A percentile compares a stretch with the other conserved stretches of the same genome.
Evolutionary conservation across 148 eudicot genomes (phyloP).

Genomic region (Diospyros kaki): DNA sequence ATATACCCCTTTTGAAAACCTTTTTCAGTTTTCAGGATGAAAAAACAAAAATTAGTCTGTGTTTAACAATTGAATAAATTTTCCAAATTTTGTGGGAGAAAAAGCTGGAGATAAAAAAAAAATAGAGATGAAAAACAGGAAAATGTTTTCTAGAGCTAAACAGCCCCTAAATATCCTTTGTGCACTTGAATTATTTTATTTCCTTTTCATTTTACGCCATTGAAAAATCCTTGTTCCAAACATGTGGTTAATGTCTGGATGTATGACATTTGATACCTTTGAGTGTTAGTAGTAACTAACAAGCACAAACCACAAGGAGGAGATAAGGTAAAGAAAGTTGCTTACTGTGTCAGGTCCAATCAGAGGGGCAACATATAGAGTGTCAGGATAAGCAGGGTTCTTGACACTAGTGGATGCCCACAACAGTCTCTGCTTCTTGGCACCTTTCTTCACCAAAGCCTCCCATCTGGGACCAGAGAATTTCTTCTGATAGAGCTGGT

Average conservation of each 20-base stretch:
- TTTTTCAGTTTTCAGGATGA: too few relatives aligned
- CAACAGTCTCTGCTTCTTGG: conserved; percentile 91
- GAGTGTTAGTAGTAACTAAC: neutral
- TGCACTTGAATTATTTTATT: too few relatives aligned
- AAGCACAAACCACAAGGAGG: neutral
- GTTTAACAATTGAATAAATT: too few relatives aligned
- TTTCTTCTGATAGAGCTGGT: conserved; percentile 82
- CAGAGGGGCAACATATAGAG: conserved; percentile 85
- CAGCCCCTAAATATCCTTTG: too few relatives aligned
- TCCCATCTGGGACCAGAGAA: conserved; percentile 99
- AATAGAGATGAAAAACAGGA: too few relatives aligned
- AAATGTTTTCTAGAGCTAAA: too few relatives aligned
- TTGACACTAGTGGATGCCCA: conserved; percentile 99
- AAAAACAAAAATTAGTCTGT: too few relatives aligned
- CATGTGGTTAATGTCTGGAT: neutral
- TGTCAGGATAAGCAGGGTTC: conserved; percentile 95
- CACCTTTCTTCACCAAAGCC: conserved; percentile 91
- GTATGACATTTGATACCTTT: neutral
- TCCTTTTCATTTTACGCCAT: too few relatives aligned
- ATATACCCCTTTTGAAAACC: too few relatives aligned
- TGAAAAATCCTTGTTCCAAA: too few relatives aligned
- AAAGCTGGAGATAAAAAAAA: too few relatives aligned
- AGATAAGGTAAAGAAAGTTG: conserved; percentile 6
- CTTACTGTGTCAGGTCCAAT: conserved; percentile 93
- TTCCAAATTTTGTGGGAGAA: too few relatives aligned